phyloP scores from a whole-genome alignment of 2,329 filamentous ascomycete genomes.

The Diaporthe ampelina region DNA sequence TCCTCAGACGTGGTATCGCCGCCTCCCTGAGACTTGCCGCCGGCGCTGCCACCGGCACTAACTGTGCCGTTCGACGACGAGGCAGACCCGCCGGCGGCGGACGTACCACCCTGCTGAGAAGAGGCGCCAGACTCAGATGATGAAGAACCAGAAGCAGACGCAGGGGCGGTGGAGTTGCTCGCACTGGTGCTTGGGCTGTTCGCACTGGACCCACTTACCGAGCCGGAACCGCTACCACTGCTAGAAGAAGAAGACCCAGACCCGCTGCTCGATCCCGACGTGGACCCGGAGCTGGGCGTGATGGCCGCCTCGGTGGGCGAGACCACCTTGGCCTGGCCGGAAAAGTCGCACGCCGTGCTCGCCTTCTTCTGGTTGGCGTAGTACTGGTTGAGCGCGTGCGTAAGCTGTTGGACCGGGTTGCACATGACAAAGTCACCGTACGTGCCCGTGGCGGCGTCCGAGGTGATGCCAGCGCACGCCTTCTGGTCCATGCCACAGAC shows the following conservation, averaged over 20 bases:
- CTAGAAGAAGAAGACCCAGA: background rate
- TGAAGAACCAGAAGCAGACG: background rate
- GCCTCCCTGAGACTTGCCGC: conserved; percentile 7
- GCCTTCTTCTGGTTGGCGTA: conserved; percentile 70
- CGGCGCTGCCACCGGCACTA: background rate
- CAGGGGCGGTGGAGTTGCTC: conserved; percentile 5
- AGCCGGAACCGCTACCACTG: conserved; percentile 16
- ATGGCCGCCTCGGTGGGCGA: conserved; percentile 27
- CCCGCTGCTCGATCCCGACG: too few species aligned
- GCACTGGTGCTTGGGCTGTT: conserved; percentile 20
- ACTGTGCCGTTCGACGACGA: background rate
- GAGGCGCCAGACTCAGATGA: conserved; percentile 14
- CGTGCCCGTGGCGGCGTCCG: conserved; percentile 74
- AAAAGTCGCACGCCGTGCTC: conserved; percentile 77
- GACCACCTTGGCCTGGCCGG: conserved; percentile 68
- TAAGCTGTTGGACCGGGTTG: conserved; percentile 76
- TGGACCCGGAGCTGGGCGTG: conserved; percentile 3
- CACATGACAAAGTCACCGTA: conserved; percentile 88
- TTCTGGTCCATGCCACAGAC: conserved; percentile 72
- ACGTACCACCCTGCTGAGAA: conserved; percentile 30
- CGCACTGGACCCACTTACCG: conserved; percentile 31
- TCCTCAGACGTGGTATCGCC: conserved; percentile 18
- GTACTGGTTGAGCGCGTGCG: conserved; percentile 81
- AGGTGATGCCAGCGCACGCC: conserved; percentile 76
- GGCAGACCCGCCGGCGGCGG: conserved; percentile 10